Base-by-base conservation (phyloP, 495 filamentous ascomycete species). In the Xylaria sp. region DNA sequence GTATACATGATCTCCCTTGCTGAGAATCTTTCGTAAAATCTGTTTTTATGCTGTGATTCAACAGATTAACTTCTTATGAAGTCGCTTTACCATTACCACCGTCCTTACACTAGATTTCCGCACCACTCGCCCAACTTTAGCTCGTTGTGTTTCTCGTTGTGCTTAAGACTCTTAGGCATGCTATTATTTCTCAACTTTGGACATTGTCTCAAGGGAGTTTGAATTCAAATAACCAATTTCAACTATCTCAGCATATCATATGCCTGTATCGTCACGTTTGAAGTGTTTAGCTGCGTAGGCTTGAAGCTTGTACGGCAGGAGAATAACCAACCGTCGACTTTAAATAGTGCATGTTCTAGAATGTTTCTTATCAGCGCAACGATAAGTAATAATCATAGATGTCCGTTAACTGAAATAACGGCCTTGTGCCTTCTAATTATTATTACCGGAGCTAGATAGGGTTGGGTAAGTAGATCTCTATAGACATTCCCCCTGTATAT, bases 341-440 rank as follows among this genome's bases (percentile, higher is more conserved):
- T n/a, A n/a, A n/a, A 46, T 3, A 46, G 43, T 19, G 17, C 21
- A 26, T 14, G 21, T 26, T 52, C 11, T 14, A 4, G 48, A 0
- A 52, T 24, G n/a, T 26, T 26, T 26, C 24, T 52, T 24, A 52
- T 3, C 8, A 50, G 21, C 46, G 9, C n/a, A 29, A 29, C 26
- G 3, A 12, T 53, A 29, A 21, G 6, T 21, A 12, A 53, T 53
- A 26, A 31, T 11, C 41, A 26, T 46, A 41, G 5, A 40, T 48
- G 29, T 15, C 41, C 4, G 0, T 26, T 63, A 17, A 55, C 21
- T 14, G 48, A 52, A 52, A 26, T 2, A 15, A 24, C 4, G 21
- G n/a, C 26, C 31, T 63, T 41, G 26, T 33, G 40, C 12, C 61
- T 63, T 15, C 37, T 21, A 40, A 61, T 61, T n/a, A 61, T 61